Evolutionary conservation across 73 alveolate species (phyloP).

Genomic region (Stentor roeselii): DNA sequence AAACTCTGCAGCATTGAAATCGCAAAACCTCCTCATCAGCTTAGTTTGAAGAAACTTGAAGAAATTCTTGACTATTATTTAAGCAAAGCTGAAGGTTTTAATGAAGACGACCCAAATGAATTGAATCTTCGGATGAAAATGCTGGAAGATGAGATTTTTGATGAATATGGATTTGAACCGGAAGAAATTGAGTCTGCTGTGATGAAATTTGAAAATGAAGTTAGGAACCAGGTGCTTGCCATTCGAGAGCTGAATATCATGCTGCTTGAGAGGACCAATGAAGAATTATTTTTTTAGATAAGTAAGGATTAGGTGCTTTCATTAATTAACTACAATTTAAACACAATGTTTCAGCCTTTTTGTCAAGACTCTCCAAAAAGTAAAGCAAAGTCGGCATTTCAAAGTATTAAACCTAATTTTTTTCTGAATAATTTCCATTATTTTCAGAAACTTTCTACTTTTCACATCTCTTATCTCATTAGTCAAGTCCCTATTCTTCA

Average conservation of each 20-base stretch:
- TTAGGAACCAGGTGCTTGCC: neutral
- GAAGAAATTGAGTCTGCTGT: neutral
- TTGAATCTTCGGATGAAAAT: neutral
- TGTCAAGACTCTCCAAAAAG: too few relatives aligned
- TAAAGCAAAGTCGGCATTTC: too few relatives aligned
- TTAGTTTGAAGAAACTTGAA: neutral
- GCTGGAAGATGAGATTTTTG: neutral
- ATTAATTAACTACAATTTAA: too few relatives aligned
- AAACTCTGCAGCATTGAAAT: neutral
- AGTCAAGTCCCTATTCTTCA: too few relatives aligned
- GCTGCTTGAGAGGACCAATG: neutral
- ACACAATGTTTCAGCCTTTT: too few relatives aligned
- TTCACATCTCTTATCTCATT: too few relatives aligned
- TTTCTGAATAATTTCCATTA: too few relatives aligned
- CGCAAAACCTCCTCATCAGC: neutral
- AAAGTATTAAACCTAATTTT: too few relatives aligned
- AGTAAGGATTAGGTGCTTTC: too few relatives aligned
- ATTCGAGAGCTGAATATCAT: neutral
- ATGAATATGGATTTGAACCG: neutral
- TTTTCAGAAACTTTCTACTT: too few relatives aligned
- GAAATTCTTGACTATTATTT: neutral
- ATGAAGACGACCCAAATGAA: conserved; percentile 11
- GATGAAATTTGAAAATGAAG: neutral
- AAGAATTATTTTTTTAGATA: neutral
- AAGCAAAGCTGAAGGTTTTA: neutral